Conservation (phyloP, 495 filamentous ascomycete genomes). For the Pseudevernia furfuracea region DNA sequence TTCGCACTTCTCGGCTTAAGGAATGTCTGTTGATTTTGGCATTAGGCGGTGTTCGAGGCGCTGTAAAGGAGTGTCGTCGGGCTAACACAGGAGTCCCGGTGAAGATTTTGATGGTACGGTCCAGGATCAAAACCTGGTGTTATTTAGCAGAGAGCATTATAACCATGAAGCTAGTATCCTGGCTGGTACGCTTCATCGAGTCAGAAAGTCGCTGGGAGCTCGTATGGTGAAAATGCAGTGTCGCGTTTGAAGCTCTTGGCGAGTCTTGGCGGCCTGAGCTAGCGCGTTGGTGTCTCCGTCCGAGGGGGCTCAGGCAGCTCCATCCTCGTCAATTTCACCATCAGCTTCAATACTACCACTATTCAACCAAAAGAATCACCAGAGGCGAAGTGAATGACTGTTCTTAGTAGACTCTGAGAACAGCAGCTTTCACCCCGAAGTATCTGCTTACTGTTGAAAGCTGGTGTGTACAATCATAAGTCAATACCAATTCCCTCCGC, state of each 20-base stretch:
- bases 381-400: background rate
- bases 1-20: conserved; percentile 18
- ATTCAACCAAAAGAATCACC: background rate
- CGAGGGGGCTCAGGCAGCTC: conserved; percentile 23
- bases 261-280: conserved; percentile 8
- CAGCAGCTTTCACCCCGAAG: background rate
- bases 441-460: background rate
- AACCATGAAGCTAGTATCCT: background rate
- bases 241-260: conserved; percentile 6
- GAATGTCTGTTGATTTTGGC: conserved; percentile 1
- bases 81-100: conserved; percentile 20
- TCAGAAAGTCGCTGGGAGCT: background rate
- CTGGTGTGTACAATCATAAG: background rate
- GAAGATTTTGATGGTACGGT: conserved; percentile 20
- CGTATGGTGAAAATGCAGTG: background rate
- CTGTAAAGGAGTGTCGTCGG: conserved; percentile 25
- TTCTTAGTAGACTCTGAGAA: background rate
- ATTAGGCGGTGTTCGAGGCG: conserved; percentile 18
- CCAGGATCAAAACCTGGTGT: conserved; percentile 13
- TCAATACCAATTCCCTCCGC: conserved; percentile 23
- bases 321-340: conserved; percentile 18
- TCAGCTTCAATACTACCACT: background rate
- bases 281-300: conserved; percentile 13
- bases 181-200: background rate
- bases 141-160: background rate